A percentile compares a stretch with the other conserved stretches of the same genome.
phyloP scores from a whole-genome alignment of 1,139 yeast species.

The Blastobotrys indianensis region DNA sequence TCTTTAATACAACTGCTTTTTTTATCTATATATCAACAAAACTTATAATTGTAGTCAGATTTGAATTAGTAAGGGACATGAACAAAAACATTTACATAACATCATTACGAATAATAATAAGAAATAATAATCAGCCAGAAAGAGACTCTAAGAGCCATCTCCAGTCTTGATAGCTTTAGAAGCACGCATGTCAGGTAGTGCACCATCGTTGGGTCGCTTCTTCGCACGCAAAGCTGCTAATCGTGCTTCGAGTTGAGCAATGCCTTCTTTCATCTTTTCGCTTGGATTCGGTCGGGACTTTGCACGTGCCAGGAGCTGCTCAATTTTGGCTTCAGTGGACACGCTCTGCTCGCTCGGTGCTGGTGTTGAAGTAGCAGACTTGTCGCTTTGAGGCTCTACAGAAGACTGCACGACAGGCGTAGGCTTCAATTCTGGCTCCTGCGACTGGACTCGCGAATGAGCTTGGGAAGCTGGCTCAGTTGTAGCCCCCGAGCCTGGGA shows the following conservation, averaged over 20 bases:
- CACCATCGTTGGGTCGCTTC: slow-evolving; percentile 4
- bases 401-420: neutral
- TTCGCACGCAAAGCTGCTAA: neutral
- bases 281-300: slow-evolving; percentile 2
- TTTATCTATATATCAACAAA: neutral
- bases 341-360: no score
- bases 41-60: neutral
- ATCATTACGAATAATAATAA: slow-evolving; percentile 1
- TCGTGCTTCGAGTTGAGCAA: slow-evolving; percentile 2
- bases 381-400: no score
- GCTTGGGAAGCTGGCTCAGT: no score
- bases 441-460: neutral
- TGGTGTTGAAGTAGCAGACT: neutral
- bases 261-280: neutral
- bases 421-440: neutral
- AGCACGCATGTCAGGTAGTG: neutral
- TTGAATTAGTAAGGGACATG: neutral
- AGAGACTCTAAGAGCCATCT: neutral
- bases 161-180: neutral
- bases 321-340: neutral
- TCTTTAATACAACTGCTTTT: neutral
- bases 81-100: neutral
- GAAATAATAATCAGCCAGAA: slow-evolving; percentile 1
- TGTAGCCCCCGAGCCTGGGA: no score
- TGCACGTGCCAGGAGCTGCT: slow-evolving; percentile 3